Conservation (phyloP, 345 rosid species). For the Firmiana major region DNA sequence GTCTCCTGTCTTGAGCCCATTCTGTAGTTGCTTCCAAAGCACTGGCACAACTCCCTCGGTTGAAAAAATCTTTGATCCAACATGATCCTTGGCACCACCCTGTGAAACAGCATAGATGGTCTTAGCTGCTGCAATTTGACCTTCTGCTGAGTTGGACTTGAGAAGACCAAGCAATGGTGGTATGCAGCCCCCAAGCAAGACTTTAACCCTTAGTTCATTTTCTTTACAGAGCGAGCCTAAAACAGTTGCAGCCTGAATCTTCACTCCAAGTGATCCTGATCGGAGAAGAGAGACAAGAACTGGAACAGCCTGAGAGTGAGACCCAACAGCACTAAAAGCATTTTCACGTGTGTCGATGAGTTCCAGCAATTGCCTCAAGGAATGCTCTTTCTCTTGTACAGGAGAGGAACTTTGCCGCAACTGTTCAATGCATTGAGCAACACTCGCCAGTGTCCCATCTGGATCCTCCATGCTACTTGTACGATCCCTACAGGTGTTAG, state of each 20-base stretch:
- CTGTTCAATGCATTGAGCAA: constrained; percentile 98
- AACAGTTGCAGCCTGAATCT: constrained; percentile 94
- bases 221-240: constrained; percentile 97
- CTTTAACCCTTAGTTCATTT: constrained; percentile 95
- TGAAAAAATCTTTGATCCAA: constrained; percentile 97
- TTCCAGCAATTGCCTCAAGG: constrained; percentile 84
- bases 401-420: constrained; percentile 86
- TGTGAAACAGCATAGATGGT: constrained; percentile 96
- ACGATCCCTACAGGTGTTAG: constrained; percentile 66
- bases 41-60: constrained; percentile 99
- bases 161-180: constrained; percentile 99
- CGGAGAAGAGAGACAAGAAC: constrained; percentile 99
- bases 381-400: constrained; percentile 84
- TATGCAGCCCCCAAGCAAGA: constrained; percentile 98
- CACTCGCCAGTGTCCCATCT: constrained; percentile 97
- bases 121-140: constrained; percentile 96
- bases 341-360: constrained; percentile 91
- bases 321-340: constrained; percentile 98
- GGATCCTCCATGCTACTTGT: constrained; percentile 97
- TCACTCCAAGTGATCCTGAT: constrained; percentile 87
- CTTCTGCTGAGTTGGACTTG: constrained; percentile 89
- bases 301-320: constrained; percentile 99
- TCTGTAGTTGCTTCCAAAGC: constrained; percentile 78
- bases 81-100: constrained; percentile 93
- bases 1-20: constrained; percentile 73